Conservation (phyloP, 805 yeast species). For the Pichia nakasei region DNA sequence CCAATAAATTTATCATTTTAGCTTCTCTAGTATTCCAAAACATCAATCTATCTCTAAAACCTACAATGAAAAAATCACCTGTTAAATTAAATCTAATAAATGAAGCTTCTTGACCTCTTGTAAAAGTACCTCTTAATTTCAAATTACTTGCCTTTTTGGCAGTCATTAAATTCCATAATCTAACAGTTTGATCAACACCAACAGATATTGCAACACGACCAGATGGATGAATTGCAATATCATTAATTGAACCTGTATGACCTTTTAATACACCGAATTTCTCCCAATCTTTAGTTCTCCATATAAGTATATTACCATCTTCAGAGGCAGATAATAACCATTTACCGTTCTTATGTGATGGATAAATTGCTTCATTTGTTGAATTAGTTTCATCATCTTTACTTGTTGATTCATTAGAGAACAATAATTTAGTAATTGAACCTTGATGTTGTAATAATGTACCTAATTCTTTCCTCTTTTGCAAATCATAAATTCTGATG, state of each 20-base stretch:
- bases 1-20: constrained; percentile 39
- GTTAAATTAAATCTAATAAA: constrained; percentile 31
- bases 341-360: constrained; percentile 46
- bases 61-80: constrained; percentile 74
- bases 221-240: constrained; percentile 80
- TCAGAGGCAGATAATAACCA: constrained; percentile 91
- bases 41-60: constrained; percentile 54
- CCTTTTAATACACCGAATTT: constrained; percentile 81
- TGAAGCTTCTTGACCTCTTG: constrained; percentile 42
- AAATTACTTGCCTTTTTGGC: constrained; percentile 84
- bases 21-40: constrained; percentile 60
- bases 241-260: constrained; percentile 76
- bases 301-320: constrained; percentile 80
- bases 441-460: constrained; percentile 84
- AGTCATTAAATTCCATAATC: constrained; percentile 96
- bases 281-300: constrained; percentile 99
- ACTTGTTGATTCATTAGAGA: constrained; percentile 42
- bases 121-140: constrained; percentile 62
- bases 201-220: constrained; percentile 88
- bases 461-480: constrained; percentile 89
- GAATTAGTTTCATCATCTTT: not conserved
- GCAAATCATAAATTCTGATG: constrained; percentile 87
- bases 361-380: constrained; percentile 7
- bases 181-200: constrained; percentile 72
- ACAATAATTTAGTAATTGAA: constrained; percentile 67